Evolutionary conservation across 805 yeast species (phyloP).

Genomic region (Ogataea nonfermentans): DNA sequence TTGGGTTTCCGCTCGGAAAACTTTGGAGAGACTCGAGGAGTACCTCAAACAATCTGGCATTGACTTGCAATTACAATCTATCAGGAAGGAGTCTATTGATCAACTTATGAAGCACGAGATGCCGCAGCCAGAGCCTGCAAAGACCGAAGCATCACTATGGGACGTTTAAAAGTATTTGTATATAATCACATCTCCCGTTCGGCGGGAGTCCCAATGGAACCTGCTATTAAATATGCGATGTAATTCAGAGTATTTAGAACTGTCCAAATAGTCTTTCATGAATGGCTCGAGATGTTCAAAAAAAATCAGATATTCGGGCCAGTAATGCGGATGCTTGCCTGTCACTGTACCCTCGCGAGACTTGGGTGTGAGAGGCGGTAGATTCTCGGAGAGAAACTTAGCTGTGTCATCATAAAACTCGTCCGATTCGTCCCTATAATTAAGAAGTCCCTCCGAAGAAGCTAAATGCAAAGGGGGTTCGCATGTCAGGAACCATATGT

Average conservation of each 20-base stretch:
- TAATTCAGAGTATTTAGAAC: conserved; percentile 44
- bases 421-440: conserved; percentile 86
- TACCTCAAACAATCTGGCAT: conserved; percentile 14
- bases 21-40: conserved; percentile 32
- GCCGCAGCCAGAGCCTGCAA: background rate
- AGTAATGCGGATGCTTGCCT: conserved; percentile 38
- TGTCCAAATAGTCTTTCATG: conserved; percentile 37
- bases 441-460: conserved; percentile 32
- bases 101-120: conserved; percentile 7
- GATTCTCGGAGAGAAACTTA: conserved; percentile 51
- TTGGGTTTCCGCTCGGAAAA: conserved; percentile 37
- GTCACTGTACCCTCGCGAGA: background rate
- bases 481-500: conserved; percentile 82
- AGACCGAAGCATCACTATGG: conserved; percentile 2
- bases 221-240: conserved; percentile 70
- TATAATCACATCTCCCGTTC: conserved; percentile 76
- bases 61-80: conserved; percentile 15
- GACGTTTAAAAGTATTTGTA: conserved; percentile 32
- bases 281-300: conserved; percentile 61
- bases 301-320: conserved; percentile 75
- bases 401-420: conserved; percentile 67
- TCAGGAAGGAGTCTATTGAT: conserved; percentile 19
- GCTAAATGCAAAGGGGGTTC: conserved; percentile 73
- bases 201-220: conserved; percentile 82
- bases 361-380: conserved; percentile 38